Conservation (phyloP, 495 filamentous ascomycete genomes). For the Hypomontagnella monticulosa region DNA sequence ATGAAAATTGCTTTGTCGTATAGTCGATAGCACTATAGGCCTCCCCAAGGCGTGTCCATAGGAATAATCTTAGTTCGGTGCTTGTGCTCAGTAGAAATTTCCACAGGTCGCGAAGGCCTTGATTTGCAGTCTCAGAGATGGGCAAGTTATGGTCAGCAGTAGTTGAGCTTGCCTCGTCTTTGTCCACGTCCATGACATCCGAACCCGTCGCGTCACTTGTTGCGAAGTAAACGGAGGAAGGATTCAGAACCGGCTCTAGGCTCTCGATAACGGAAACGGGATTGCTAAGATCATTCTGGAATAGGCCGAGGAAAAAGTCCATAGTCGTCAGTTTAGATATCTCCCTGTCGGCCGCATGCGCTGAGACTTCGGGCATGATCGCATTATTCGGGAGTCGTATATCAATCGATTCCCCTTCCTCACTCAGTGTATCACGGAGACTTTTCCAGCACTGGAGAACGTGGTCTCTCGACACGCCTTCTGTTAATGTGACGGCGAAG, state of each 20-base stretch:
- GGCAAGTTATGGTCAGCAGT: conserved; percentile 41
- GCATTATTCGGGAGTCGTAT: conserved; percentile 85
- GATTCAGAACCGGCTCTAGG: conserved; percentile 90
- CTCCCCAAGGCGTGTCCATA: conserved; percentile 88
- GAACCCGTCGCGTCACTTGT: conserved; percentile 10
- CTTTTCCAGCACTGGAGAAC: conserved; percentile 81
- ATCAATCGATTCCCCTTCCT: conserved; percentile 44
- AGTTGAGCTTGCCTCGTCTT: neutral
- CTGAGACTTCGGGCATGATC: conserved; percentile 88
- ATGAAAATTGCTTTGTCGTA: conserved; percentile 84
- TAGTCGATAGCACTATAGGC: conserved; percentile 88
- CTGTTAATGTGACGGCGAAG: conserved; percentile 74
- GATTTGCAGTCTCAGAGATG: conserved; percentile 55
- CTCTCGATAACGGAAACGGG: conserved; percentile 86
- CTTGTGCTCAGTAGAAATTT: conserved; percentile 83
- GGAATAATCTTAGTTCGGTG: conserved; percentile 79
- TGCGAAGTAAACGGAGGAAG: conserved; percentile 63
- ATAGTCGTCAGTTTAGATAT: conserved; percentile 91
- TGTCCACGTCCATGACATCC: conserved; percentile 13
- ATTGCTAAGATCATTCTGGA: conserved; percentile 71
- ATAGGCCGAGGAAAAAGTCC: conserved; percentile 93
- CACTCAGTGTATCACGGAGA: conserved; percentile 56
- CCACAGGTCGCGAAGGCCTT: conserved; percentile 74
- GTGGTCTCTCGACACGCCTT: conserved; percentile 76
- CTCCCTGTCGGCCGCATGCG: conserved; percentile 82